A percentile compares a stretch with the other conserved stretches of the same genome.
These are phyloP conservation scores for Metahyphopichia silvanorum DNA, from an alignment of 805 yeast species.

Conservation along the genomic window DNA sequence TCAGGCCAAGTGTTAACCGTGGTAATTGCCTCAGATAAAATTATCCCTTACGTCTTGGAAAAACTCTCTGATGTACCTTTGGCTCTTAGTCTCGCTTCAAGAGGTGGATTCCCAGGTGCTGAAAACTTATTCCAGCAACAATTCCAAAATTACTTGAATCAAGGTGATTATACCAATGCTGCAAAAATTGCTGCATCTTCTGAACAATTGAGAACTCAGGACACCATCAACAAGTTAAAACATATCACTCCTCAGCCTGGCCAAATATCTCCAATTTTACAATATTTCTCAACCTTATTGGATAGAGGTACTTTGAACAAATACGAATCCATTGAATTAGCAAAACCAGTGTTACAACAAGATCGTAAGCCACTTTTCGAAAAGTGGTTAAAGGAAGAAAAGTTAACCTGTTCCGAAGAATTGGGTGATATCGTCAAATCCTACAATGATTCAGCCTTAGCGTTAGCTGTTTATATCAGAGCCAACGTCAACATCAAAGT, in stretches of 20 bases:
- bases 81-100: conserved; percentile 84
- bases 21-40: conserved; percentile 77
- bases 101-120: conserved; percentile 98
- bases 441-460: conserved; percentile 71
- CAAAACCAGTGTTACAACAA: conserved; percentile 92
- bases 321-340: conserved; percentile 91
- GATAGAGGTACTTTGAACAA: conserved; percentile 92
- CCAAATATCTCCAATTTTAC: conserved; percentile 88
- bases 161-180: conserved; percentile 87
- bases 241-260: conserved; percentile 91
- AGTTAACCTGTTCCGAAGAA: conserved; percentile 92
- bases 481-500: conserved; percentile 84
- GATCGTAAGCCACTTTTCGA: conserved; percentile 91
- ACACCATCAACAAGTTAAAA: conserved; percentile 89
- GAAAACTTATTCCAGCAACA: conserved; percentile 89
- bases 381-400: conserved; percentile 95
- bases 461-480: conserved; percentile 86
- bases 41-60: conserved; percentile 85
- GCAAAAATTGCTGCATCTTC: conserved; percentile 97
- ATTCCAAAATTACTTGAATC: conserved; percentile 77
- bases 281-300: conserved; percentile 84
- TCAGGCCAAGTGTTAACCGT: conserved; percentile 94
- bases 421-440: conserved; percentile 95
- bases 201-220: conserved; percentile 88
- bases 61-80: conserved; percentile 82